Evolutionary conservation across 225 moss, liverwort and hornwort genomes (phyloP).

Genomic region (Asterella californica): DNA sequence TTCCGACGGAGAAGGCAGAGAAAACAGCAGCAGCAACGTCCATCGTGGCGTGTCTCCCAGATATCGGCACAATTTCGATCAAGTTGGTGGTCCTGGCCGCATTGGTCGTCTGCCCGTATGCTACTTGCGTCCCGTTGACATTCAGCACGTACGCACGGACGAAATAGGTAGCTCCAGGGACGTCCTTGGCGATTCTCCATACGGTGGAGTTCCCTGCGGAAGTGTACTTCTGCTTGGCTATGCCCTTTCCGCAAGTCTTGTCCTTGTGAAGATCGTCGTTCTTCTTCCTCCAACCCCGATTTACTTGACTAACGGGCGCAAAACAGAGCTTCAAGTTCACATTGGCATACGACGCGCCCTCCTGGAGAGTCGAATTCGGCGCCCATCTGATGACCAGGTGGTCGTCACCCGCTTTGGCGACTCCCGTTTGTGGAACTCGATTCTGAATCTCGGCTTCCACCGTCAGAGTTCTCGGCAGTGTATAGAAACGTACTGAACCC

Average conservation of each 20-base stretch:
- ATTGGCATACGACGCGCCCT: conserved; percentile 32
- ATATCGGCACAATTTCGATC: conserved; percentile 50
- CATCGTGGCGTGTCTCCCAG: conserved; percentile 48
- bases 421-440: not conserved
- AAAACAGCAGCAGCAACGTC: conserved; percentile 22
- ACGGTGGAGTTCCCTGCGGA: conserved; percentile 21
- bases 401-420: conserved; percentile 34
- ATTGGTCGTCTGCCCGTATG: conserved; percentile 48
- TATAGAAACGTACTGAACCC: conserved; percentile 24
- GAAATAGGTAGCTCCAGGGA: conserved; percentile 51
- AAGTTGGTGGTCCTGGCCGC: conserved; percentile 20
- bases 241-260: conserved; percentile 45
- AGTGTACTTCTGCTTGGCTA: conserved; percentile 29
- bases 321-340: conserved; percentile 55
- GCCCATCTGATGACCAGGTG: conserved; percentile 42
- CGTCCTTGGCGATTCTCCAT: conserved; percentile 31
- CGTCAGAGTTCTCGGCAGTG: conserved; percentile 9
- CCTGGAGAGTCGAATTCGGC: conserved; percentile 34
- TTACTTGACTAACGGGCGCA: conserved; percentile 44
- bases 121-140: conserved; percentile 38
- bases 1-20: conserved; percentile 4
- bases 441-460: conserved; percentile 17
- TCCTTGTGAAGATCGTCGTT: conserved; percentile 38
- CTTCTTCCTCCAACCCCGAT: conserved; percentile 55
- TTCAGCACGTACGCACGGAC: conserved; percentile 54